Percentiles rank a stretch among this genome's conserved stretches.
Conservation (phyloP, 805 yeast genomes). For the Cyberlindnera petersonii region DNA sequence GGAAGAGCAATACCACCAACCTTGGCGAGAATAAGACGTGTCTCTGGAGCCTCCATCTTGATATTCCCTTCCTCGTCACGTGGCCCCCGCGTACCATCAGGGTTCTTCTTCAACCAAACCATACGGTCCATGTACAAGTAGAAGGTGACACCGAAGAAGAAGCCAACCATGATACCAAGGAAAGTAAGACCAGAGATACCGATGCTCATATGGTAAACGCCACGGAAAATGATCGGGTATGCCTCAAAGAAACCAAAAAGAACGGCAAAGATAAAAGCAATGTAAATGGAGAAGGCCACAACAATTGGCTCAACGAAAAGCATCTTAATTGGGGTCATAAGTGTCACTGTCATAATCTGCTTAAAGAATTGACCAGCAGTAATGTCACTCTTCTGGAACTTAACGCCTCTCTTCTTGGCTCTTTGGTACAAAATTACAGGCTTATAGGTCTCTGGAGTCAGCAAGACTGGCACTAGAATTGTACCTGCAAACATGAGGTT, state of each 20-base stretch:
- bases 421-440: conserved; percentile 58
- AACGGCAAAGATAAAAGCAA: conserved; percentile 74
- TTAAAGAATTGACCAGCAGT: conserved; percentile 38
- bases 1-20: conserved; percentile 68
- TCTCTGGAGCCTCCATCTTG: conserved; percentile 56
- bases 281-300: conserved; percentile 59
- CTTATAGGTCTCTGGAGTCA: conserved; percentile 68
- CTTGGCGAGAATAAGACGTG: conserved; percentile 55
- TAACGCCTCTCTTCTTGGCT: conserved; percentile 57
- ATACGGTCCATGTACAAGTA: conserved; percentile 48
- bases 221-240: conserved; percentile 68
- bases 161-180: conserved; percentile 68
- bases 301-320: conserved; percentile 73
- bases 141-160: conserved; percentile 49
- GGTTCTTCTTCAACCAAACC: conserved; percentile 50
- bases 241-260: conserved; percentile 79
- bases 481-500: conserved; percentile 62
- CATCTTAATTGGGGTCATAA: conserved; percentile 66
- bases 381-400: conserved; percentile 36
- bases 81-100: conserved; percentile 61
- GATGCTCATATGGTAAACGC: conserved; percentile 51
- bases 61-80: conserved; percentile 45
- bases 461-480: conserved; percentile 42
- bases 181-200: conserved; percentile 70
- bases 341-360: conserved; percentile 44